Base-by-base conservation (phyloP, 1,139 yeast species). In the Dujonia santamariae region DNA sequence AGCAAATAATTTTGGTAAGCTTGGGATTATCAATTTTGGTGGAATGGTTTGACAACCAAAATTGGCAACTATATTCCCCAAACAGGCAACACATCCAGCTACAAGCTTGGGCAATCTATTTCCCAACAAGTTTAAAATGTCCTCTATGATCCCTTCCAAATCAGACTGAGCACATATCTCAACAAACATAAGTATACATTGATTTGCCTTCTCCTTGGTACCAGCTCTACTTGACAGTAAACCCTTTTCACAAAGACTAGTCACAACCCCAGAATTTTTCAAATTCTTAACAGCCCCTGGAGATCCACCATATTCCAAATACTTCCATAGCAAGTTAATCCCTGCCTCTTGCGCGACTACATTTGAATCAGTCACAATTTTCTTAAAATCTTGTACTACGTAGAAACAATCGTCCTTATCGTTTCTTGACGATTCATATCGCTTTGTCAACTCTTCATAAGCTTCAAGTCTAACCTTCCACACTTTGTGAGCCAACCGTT, bases 281-380 rank as follows among this genome's bases (percentile, higher is more conserved):
- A 63, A 49, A 45, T 59, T 36, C 47, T 38, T 38, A 58, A 71
- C 43, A 54, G 63, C 33, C 45, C 50, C 6, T 1, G 58, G 38
- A 4, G 72, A 49, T 0, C 82, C 85, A 2, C 86, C 88, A 48
- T 57, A 74, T 47, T 76, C 75, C 37, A 85, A 62, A 46, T 76
- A 75, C n/a, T 75, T 70, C 11, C 60, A 59, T 18, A 85, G 56
- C 4, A 85, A 69, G 9, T 63, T 57, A 25, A 87, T 64, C 9
- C 88, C 97, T 0, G 84, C 63, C 52, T 92, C 97, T 47, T 88
- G 96, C 0, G 98, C 96, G 16, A 85, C 95, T 12, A 88, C 97
- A 54, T 92, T 92, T 28, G 83, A 57, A 54, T 92, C 99, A 6
- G 75, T 68, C 8, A 84, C 78, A 25, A 80, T 71, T 46, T 70